Base-by-base conservation (phyloP, 495 filamentous ascomycete species). In the Talaromyces thailandensis region DNA sequence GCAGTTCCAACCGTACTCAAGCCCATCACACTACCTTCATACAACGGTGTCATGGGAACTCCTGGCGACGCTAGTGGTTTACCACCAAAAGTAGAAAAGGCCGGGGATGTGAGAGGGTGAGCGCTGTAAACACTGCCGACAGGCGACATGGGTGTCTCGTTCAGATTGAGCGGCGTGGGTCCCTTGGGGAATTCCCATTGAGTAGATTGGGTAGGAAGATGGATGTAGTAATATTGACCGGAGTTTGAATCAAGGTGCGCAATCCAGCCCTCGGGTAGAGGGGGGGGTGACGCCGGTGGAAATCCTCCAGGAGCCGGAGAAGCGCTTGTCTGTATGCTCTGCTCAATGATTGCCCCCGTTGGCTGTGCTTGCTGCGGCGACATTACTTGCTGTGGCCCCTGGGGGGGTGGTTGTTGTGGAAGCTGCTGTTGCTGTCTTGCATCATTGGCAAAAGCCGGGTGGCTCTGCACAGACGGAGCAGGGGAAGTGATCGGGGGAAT, bases 161-260 rank as follows among this genome's bases (percentile, higher is more conserved):
- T 89, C 62, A 96, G 81, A 67, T 89, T 88, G 62, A 95, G 72
- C 5, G 92, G 90, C 5, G 89, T 93, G 5, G 92, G 90, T 0
- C 90, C 91, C 74, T 96, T 96, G 23, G 94, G 94, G 68, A 96
- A 96, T 66, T 98, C 94, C 94, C 94, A 98, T 71, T 98, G 94
- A 12, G 94, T 98, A 3, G 92, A 91, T 69, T 97, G 94, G 0
- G 94, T 93, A 9, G 94, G 88, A 18, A 98, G 82, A 71, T 98
- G 95, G 64, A 98, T 98, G 70, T 98, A 98, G 70, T 98, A 98
- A 71, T 98, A 98, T 69, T 97, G 94, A 6, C 95, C 94, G 4
- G 92, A 96, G 68, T 87, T 96, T 45, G 89, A 88, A 69, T 98
- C 94, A 6, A 98, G 80, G 69, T 98, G 95, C 12, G 95, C 93